Base-by-base conservation (phyloP, 805 yeast genomes). In the Suhomyces pyralidae region DNA sequence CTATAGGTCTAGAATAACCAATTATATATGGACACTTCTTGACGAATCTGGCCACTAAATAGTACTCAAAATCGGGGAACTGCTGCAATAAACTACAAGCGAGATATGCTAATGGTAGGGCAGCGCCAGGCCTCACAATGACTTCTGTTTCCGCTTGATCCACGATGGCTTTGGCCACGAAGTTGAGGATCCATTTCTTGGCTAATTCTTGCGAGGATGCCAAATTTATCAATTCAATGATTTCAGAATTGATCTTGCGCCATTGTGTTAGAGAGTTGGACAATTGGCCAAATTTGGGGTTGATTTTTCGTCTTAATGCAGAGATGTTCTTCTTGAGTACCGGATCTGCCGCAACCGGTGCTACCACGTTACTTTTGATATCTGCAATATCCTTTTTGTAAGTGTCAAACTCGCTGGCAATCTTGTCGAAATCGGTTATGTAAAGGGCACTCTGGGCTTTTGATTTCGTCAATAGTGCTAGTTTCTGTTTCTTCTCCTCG, bases 91-190 rank as follows among this genome's bases (percentile, higher is more conserved):
- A 63, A 30, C 76, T 73, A 15, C 81, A 62, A 0, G 93, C 73
- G 32, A 93, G 68, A 60, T 79, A 80, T 0, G 90, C 96, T 45
- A 94, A 71, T 0, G 99, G 96, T 7, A 88, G 62, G 0, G 97
- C 88, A 3, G 91, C 83, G 43, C 82, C 80, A 1, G 96, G 85
- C 53, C 85, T 81, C 0, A 88, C 96, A 14, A 87, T 78, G 7
- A 90, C 92, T 68, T 94, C 99, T 1, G 96, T 82, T 68, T 92
- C 98, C 1, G 97, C 93, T 70, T 94, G 99, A 25, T 87, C 82
- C 1, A 94, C 89, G 1, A 92, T 72, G 3, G 93, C 88, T 64
- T 94, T 94, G 5, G 97, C 87, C 26, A 88, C 80, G 62, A 86
- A 86, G 63, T 94, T 94, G 34, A 91, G 70, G 6, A 88, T 78